Base-by-base conservation (phyloP, 495 filamentous ascomycete genomes). In the Penicillium parvum region DNA sequence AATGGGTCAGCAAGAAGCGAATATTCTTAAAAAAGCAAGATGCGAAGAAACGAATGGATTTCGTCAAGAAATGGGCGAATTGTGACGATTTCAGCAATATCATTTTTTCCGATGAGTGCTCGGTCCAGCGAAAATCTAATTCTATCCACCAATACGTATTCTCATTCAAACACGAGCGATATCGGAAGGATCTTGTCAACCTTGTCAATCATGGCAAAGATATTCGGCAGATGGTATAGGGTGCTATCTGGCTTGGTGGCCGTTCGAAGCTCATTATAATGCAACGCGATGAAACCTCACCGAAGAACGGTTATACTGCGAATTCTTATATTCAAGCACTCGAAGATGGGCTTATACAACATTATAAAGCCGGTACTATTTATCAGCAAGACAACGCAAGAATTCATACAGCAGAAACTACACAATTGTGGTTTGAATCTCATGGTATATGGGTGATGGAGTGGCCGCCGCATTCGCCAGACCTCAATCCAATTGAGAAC, bases 401-500 rank as follows among this genome's bases (percentile, higher is more conserved):
- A n/a, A n/a, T n/a, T n/a, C n/a, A n/a, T n/a, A n/a, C n/a, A n/a
- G n/a, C n/a, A n/a, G n/a, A n/a, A n/a, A n/a, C n/a, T n/a, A n/a
- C n/a, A n/a, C n/a, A n/a, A n/a, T n/a, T n/a, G n/a, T n/a, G n/a
- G n/a, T n/a, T n/a, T n/a, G n/a, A n/a, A n/a, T n/a, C n/a, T n/a
- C n/a, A n/a, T n/a, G n/a, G n/a, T n/a, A n/a, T n/a, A n/a, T n/a
- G n/a, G 16, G 40, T 62, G 11, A 43, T 55, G 43, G 41, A 57
- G 8, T 56, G 49, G 43, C 57, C 57, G 9, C 50, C 48, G 5
- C 37, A 53, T 29, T 61, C 57, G 0, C 60, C 55, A n/a, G 49
- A 60, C 53, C 32, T 62, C 2, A 62, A 57, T 38, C 58, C 52
- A 12, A 65, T 63, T 45, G 53, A 63, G 26, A 52, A 60, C 28